Conservation (phyloP, 805 yeast genomes). For the Candida orba region DNA sequence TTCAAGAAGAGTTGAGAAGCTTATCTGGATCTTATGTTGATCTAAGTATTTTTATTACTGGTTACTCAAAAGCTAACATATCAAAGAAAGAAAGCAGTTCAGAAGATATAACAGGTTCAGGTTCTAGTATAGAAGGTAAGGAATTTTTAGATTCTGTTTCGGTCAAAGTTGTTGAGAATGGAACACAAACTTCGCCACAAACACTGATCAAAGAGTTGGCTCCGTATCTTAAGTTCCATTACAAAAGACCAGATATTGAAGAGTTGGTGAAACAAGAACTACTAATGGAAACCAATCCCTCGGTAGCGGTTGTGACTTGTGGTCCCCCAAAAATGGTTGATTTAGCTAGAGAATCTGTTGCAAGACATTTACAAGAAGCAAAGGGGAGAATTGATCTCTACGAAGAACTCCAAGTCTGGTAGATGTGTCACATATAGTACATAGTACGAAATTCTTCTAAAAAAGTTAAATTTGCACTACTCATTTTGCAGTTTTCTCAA, state of each 20-base stretch:
- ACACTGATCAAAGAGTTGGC: neutral
- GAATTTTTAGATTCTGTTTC: neutral
- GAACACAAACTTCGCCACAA: neutral
- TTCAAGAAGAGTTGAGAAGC: neutral
- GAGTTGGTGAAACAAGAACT: constrained; percentile 28
- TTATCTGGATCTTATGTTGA: neutral
- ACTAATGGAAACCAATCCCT: constrained; percentile 27
- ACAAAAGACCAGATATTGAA: neutral
- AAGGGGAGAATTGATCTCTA: constrained; percentile 55
- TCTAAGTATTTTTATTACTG: neutral
- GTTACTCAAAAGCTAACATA: neutral
- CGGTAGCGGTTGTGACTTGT: constrained; percentile 49
- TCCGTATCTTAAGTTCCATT: neutral
- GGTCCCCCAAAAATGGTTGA: constrained; percentile 60
- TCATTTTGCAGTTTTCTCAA: no score
- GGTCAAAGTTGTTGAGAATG: neutral
- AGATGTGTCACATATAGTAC: no score
- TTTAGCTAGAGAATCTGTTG: constrained; percentile 39
- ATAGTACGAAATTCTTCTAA: no score
- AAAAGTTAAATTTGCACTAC: no score
- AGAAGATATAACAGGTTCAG: neutral
- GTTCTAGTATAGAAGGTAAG: neutral
- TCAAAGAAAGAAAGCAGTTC: neutral
- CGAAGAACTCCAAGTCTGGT: constrained; percentile 77
- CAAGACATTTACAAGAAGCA: constrained; percentile 32